Evolutionary conservation across 2,329 filamentous ascomycete genomes (phyloP), one percentile per base, ranked within the genome.

Genomic region (Geosmithia morbida): DNA sequence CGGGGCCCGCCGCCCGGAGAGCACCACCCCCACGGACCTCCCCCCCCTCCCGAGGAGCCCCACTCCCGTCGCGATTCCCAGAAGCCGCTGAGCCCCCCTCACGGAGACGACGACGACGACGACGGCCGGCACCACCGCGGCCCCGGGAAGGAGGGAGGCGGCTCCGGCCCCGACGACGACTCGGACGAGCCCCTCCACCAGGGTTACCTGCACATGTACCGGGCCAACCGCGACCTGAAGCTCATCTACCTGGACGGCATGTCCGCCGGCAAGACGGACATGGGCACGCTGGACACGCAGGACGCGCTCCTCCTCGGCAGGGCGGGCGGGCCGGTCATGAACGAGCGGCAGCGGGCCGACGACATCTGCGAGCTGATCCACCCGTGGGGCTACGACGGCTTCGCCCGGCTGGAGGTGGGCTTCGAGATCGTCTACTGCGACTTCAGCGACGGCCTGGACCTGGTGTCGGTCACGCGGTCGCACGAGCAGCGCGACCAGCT

Each of bases 241-340:
- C 65, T 86, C 2, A 63, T 87, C 2, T 85, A 86, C 55, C 58
- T 87, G 16, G 84, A 87, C 56, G 83, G 83, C 3, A 79, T 81
- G 67, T 74, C 75, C 2, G 83, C 80, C 0, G 83, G 70, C 1
- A 87, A 87, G 53, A 76, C 75, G 0, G 45, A 56, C 1, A 76
- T 79, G 56, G 83, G 83, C 3, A 85, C 81, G 0, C 66, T 86
- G 2, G 83, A 87, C 55, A 70, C 75, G 0, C 81, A 85, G 54
- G 82, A 87, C 54, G 57, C 70, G 1, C 56, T 87, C 1, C 66
- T 87, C 2, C 66, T 73, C 7, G 68, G 70, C 7, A 58, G 63
- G n/a, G n/a, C n/a, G 10, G 54, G 52, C 26, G 55, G 49, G 1
- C 43, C 44, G 7, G 26, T 50, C 2, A 42, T 22, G 17, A 64